Evolutionary conservation across 2,329 filamentous ascomycete genomes (phyloP).

Genomic region (Colletotrichum sp.): DNA sequence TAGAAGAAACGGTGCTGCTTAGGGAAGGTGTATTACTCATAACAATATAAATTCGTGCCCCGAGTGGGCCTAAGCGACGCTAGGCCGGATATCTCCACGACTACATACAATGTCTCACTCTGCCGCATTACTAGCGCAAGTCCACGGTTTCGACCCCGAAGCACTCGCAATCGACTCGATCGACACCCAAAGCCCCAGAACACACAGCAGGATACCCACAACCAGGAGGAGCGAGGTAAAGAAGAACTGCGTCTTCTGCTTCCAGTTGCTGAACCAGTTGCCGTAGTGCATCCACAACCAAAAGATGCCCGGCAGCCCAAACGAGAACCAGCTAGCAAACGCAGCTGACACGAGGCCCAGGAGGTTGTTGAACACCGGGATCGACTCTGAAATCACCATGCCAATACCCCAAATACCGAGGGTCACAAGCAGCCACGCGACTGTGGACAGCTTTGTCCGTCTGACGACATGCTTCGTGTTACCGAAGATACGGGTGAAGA

Average conservation of each 20-base stretch:
- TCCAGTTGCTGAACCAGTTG: conserved; percentile 38
- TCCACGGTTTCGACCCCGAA: conserved; percentile 36
- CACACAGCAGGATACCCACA: conserved; percentile 38
- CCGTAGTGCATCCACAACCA: conserved; percentile 54
- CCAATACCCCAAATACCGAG: conserved; percentile 62
- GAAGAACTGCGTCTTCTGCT: conserved; percentile 33
- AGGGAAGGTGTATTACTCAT: no score
- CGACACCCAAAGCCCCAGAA: conserved; percentile 43
- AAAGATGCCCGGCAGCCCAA: conserved; percentile 50
- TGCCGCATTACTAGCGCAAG: conserved; percentile 35
- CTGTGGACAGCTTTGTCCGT: conserved; percentile 53
- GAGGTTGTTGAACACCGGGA: conserved; percentile 72
- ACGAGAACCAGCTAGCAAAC: conserved; percentile 73
- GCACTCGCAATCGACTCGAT: conserved; percentile 38
- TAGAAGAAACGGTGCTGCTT: no score
- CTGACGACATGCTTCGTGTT: conserved; percentile 60
- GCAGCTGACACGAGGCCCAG: conserved; percentile 68
- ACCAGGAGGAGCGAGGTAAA: conserved; percentile 36
- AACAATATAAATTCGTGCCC: no score
- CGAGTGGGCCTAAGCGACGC: no score
- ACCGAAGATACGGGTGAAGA: conserved; percentile 68
- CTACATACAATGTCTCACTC: background rate
- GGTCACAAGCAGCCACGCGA: conserved; percentile 65
- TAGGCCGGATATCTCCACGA: no score
- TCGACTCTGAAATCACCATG: conserved; percentile 71